These are phyloP conservation scores for Fistulifera solaris DNA, from an alignment of 108 stramenopile species.

Conservation along the genomic window DNA sequence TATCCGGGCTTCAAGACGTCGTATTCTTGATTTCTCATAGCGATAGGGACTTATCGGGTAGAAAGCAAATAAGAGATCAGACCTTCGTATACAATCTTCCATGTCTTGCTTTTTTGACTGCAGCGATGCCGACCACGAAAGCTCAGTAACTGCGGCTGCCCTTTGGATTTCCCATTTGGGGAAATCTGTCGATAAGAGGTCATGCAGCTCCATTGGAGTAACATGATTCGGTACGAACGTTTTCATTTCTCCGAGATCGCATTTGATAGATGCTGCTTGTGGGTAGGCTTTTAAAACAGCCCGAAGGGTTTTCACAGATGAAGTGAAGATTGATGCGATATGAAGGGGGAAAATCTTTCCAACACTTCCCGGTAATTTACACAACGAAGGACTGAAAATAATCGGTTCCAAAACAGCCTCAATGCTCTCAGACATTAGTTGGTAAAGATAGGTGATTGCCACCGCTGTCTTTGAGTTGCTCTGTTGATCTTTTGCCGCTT, in stretches of 20 bases:
- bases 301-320: slow-evolving; percentile 20
- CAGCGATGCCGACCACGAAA: slow-evolving; percentile 6
- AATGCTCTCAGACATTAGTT: slow-evolving; percentile 37
- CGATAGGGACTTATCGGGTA: slow-evolving; percentile 33
- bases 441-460: slow-evolving; percentile 28
- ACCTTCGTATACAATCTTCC: slow-evolving; percentile 17
- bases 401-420: slow-evolving; percentile 38
- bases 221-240: slow-evolving; percentile 34
- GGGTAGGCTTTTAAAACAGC: slow-evolving; percentile 33
- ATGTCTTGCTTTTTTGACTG: slow-evolving; percentile 10
- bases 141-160: background rate
- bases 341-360: slow-evolving; percentile 49
- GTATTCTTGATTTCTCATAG: slow-evolving; percentile 25
- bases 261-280: slow-evolving; percentile 26
- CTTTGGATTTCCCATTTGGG: slow-evolving; percentile 41
- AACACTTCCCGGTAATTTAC: slow-evolving; percentile 29
- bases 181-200: slow-evolving; percentile 37
- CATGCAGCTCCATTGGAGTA: slow-evolving; percentile 36
- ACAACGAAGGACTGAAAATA: slow-evolving; percentile 11
- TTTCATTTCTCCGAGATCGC: slow-evolving; percentile 23
- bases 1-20: slow-evolving; percentile 27
- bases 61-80: slow-evolving; percentile 51
- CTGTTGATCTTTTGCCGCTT: slow-evolving; percentile 17
- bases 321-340: slow-evolving; percentile 49
- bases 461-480: slow-evolving; percentile 2